Conservation (phyloP, 2,329 filamentous ascomycete species). For the Calonectria pseudoturangicola region DNA sequence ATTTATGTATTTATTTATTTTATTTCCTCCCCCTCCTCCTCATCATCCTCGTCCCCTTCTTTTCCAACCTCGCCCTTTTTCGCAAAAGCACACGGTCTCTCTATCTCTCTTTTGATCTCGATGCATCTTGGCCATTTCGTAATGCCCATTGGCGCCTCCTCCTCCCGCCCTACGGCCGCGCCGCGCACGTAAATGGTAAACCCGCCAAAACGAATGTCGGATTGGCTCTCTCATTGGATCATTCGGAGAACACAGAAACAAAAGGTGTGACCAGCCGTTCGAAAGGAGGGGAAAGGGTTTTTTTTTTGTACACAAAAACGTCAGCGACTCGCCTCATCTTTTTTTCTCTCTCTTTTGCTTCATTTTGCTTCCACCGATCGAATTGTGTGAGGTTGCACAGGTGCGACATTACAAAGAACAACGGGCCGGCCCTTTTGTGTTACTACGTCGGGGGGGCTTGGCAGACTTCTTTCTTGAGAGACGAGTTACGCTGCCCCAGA, state of each 20-base stretch:
- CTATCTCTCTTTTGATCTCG: no score
- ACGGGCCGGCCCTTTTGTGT: slow-evolving; percentile 15
- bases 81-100: not conserved
- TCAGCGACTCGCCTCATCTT: not conserved
- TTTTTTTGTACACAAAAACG: not conserved
- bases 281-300: not conserved
- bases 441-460: not conserved
- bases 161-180: not conserved
- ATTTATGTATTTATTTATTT: not conserved
- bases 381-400: slow-evolving; percentile 1
- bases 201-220: not conserved
- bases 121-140: slow-evolving; percentile 4
- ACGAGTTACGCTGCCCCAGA: not conserved
- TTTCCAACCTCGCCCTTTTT: not conserved
- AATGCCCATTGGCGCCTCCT: not conserved
- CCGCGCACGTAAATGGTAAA: slow-evolving; percentile 11
- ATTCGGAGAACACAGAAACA: not conserved
- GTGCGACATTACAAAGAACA: slow-evolving; percentile 15
- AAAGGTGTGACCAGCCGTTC: not conserved
- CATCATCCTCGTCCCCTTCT: not conserved
- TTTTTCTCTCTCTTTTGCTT: not conserved
- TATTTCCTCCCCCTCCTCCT: not conserved
- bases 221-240: not conserved
- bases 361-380: slow-evolving; percentile 1
- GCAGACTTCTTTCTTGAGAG: not conserved